phyloP scores from a whole-genome alignment of 2,329 filamentous ascomycete species.

The Penicillium sp. region DNA sequence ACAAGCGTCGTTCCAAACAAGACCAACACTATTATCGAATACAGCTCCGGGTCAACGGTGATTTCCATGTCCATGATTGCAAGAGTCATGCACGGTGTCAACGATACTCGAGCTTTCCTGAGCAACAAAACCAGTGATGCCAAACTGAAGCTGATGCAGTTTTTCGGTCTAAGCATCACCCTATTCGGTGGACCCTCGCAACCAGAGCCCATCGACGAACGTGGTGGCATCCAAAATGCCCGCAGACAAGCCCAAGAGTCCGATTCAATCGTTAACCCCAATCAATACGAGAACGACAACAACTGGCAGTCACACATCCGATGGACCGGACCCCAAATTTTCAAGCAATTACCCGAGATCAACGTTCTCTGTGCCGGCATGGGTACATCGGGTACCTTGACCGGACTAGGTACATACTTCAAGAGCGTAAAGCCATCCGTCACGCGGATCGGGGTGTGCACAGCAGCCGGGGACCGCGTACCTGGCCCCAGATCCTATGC shows the following conservation, averaged over 20 bases:
- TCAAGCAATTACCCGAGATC: conserved; percentile 57
- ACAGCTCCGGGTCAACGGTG: conserved; percentile 63
- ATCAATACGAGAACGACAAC: conserved; percentile 58
- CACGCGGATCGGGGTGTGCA: conserved; percentile 51
- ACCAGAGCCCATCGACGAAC: conserved; percentile 54
- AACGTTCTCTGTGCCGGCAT: conserved; percentile 58
- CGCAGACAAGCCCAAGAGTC: conserved; percentile 44
- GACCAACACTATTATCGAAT: conserved; percentile 58
- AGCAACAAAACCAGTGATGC: conserved; percentile 59
- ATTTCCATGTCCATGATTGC: conserved; percentile 60
- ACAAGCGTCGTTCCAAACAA: conserved; percentile 43
- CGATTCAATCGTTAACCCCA: conserved; percentile 51
- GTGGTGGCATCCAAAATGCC: conserved; percentile 55
- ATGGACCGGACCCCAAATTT: conserved; percentile 62
- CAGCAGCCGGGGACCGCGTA: conserved; percentile 56
- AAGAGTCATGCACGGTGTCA: conserved; percentile 52
- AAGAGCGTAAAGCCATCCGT: conserved; percentile 47
- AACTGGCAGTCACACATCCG: conserved; percentile 50
- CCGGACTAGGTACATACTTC: conserved; percentile 53
- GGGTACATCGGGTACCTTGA: conserved; percentile 57
- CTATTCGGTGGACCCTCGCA: conserved; percentile 62
- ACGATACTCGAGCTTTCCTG: conserved; percentile 56
- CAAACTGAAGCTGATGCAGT: conserved; percentile 58
- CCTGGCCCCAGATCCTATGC: conserved; percentile 59
- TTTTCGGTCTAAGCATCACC: conserved; percentile 60